phyloP scores from a whole-genome alignment of 2,329 filamentous ascomycete genomes.

The Huntiella savannae region DNA sequence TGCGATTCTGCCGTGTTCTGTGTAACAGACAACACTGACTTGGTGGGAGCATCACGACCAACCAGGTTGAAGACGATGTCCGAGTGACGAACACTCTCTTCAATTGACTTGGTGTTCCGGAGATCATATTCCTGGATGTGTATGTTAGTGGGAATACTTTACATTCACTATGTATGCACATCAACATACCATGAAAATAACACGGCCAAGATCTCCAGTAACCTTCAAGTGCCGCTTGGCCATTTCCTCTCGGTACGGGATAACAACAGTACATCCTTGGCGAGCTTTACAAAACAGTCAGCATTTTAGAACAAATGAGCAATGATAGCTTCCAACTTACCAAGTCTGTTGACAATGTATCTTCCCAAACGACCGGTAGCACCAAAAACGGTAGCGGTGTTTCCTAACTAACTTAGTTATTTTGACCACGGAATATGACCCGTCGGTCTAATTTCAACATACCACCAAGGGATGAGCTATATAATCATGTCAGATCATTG shows the following conservation, averaged over 20 bases:
- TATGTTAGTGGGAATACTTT: conserved; percentile 2
- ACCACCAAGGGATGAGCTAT: conserved; percentile 78
- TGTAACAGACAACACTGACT: conserved; percentile 33
- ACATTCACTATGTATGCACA: background rate
- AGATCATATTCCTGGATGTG: conserved; percentile 67
- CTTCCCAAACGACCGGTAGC: conserved; percentile 88
- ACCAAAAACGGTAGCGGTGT: conserved; percentile 94
- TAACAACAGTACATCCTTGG: conserved; percentile 80
- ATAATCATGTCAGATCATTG: conserved; percentile 15
- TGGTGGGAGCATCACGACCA: conserved; percentile 88
- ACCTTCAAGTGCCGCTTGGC: conserved; percentile 91
- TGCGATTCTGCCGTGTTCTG: conserved; percentile 13
- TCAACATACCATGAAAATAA: conserved; percentile 58
- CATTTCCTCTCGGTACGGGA: conserved; percentile 96
- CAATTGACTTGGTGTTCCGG: conserved; percentile 83
- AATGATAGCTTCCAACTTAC: conserved; percentile 22
- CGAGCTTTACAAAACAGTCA: conserved; percentile 37
- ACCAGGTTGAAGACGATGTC: conserved; percentile 95
- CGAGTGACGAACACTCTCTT: conserved; percentile 90
- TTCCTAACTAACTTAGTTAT: conserved; percentile 36
- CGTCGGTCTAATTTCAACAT: conserved; percentile 17
- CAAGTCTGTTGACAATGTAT: conserved; percentile 92
- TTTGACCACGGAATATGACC: background rate
- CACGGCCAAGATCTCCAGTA: conserved; percentile 77
- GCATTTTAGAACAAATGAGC: background rate